Base-by-base conservation (phyloP, 2,329 filamentous ascomycete species). In the Xylaria sp. region DNA sequence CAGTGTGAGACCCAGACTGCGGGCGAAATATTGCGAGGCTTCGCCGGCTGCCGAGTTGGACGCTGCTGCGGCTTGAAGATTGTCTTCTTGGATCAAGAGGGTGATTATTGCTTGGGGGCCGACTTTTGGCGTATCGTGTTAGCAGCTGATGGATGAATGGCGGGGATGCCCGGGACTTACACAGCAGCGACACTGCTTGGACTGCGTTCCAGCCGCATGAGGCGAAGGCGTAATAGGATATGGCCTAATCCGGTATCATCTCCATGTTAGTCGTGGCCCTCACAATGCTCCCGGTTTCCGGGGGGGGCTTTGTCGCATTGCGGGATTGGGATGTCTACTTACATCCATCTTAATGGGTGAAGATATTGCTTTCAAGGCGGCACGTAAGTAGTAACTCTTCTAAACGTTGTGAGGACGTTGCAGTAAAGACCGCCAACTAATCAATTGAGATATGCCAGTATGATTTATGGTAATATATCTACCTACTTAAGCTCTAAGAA, bases 1-100 rank as follows among this genome's bases (percentile, higher is more conserved):
- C 46, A 92, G 83, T 31, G 87, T 79, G 60, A 94, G 79, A 66
- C 89, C 91, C 1, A 92, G 83, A 28, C 84, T 86, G 43, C 91
- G 89, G 54, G 87, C 87, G 74, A 94, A 88, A 82, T 94, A 94
- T 59, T 85, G 78, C 76, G 93, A 90, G 33, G 92, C 80, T 23
- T 78, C 87, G 86, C 67, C 42, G 59, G 58, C 42, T 56, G 23
- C 31, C 1, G 14, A 3, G 23, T 23, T 35, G 8, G 53, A 23
- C n/a, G 23, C 15, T n/a, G 45, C 31, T 37, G 23, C 17, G 14
- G 45, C 31, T 37, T 42, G 60, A 2, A 57, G 12, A 9, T 51
- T 21, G 15, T 56, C 35, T 38, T 67, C 60, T 25, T 61, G 56
- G 15, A 58, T 66, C 5, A 85, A 77, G 11, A 84, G 73, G 4